Evolutionary conservation across 2,329 filamentous ascomycete genomes (phyloP).

Genomic region (Fusarium sp.): DNA sequence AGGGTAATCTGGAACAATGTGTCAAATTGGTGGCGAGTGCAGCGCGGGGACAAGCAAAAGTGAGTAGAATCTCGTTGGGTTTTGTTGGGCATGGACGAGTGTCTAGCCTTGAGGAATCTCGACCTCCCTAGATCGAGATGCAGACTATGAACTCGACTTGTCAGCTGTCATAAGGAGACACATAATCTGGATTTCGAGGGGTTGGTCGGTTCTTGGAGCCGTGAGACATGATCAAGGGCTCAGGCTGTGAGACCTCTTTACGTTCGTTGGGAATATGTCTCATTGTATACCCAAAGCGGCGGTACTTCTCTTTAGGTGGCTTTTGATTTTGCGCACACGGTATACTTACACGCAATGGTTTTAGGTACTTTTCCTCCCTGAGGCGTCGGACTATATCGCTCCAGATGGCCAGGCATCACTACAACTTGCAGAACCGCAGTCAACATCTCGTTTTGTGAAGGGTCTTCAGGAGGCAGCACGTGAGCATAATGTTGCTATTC

Average conservation of each 20-base stretch:
- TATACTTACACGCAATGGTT: slow-evolving; percentile 51
- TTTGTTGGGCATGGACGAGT: slow-evolving; percentile 19
- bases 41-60: slow-evolving; percentile 81
- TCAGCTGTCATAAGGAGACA: slow-evolving; percentile 14
- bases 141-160: not conserved
- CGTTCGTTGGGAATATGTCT: slow-evolving; percentile 6
- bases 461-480: slow-evolving; percentile 79
- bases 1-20: slow-evolving; percentile 84
- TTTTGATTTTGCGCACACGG: slow-evolving; percentile 31
- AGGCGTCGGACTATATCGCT: slow-evolving; percentile 91
- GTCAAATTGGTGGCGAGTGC: slow-evolving; percentile 78
- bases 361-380: slow-evolving; percentile 85
- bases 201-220: slow-evolving; percentile 22
- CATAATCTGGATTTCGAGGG: slow-evolving; percentile 17
- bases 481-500: slow-evolving; percentile 75
- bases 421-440: slow-evolving; percentile 75
- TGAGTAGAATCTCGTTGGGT: slow-evolving; percentile 52
- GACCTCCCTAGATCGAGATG: slow-evolving; percentile 37
- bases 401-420: slow-evolving; percentile 75
- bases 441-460: slow-evolving; percentile 77
- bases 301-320: slow-evolving; percentile 23
- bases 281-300: slow-evolving; percentile 15
- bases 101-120: slow-evolving; percentile 17
- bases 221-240: slow-evolving; percentile 41
- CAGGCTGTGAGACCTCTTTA: slow-evolving; percentile 27